A percentile compares a stretch with the other conserved stretches of the same genome.
Evolutionary conservation across 768 basidiomycete species (phyloP).

Genomic region (Suillus sp.): DNA sequence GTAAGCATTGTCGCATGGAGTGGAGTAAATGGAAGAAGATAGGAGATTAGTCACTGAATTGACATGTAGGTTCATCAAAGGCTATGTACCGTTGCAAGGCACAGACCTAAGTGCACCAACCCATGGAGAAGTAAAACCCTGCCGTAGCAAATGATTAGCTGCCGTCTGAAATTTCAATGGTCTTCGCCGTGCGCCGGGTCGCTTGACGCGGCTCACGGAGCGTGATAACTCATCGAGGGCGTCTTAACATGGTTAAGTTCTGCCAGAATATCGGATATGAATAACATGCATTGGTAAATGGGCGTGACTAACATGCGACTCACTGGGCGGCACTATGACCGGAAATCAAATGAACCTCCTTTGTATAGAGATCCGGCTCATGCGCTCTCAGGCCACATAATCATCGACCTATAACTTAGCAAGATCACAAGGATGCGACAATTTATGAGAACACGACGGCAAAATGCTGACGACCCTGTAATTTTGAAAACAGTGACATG

Average conservation of each 20-base stretch:
- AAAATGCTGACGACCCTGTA: neutral
- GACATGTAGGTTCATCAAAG: neutral
- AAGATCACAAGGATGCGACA: neutral
- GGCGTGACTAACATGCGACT: neutral
- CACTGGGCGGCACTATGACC: neutral
- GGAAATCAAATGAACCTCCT: neutral
- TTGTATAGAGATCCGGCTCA: neutral
- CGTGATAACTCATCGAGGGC: neutral
- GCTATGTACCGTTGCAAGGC: neutral
- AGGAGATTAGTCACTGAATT: neutral
- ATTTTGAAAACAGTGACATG: too few relatives aligned
- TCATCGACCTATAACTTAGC: neutral
- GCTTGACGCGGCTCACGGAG: too few relatives aligned
- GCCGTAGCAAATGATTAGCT: neutral
- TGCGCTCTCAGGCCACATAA: neutral
- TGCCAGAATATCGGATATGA: neutral
- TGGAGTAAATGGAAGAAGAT: neutral
- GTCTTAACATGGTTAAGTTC: neutral
- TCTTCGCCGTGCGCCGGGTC: neutral
- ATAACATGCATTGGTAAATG: neutral
- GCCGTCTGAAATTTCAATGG: neutral
- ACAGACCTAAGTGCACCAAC: neutral
- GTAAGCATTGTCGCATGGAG: neutral
- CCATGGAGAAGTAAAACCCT: neutral
- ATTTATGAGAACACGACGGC: too few relatives aligned